Evolutionary conservation across 2,329 filamentous ascomycete genomes (phyloP).

Genomic region (Ophiosphaerella herpotricha): DNA sequence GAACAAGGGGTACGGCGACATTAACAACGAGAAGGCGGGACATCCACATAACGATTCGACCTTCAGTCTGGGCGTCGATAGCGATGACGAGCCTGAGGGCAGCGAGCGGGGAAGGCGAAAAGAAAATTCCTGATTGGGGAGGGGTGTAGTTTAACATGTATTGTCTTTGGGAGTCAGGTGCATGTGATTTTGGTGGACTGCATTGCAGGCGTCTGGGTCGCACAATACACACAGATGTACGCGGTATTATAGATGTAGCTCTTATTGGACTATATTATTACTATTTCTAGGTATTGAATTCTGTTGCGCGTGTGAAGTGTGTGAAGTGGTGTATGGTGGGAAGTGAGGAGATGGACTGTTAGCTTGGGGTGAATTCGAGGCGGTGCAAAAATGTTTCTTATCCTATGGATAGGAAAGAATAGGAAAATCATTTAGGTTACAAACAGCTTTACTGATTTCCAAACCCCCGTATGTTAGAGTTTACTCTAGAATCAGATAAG

Average conservation of each 20-base stretch:
- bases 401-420: too few species aligned
- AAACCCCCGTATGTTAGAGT: too few species aligned
- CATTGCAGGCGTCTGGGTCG: slow-evolving; percentile 16
- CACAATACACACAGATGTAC: background rate
- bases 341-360: too few species aligned
- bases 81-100: slow-evolving; percentile 42
- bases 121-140: slow-evolving; percentile 25
- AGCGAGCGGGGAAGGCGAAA: slow-evolving; percentile 39
- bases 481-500: background rate
- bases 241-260: background rate
- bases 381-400: too few species aligned
- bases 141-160: background rate
- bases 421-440: too few species aligned
- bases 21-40: slow-evolving; percentile 32
- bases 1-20: slow-evolving; percentile 29
- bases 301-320: too few species aligned
- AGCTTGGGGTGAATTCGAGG: too few species aligned
- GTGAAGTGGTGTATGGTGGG: too few species aligned
- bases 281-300: too few species aligned
- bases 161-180: background rate
- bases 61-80: slow-evolving; percentile 56
- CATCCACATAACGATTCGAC: slow-evolving; percentile 44
- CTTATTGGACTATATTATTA: background rate
- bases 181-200: slow-evolving; percentile 3
- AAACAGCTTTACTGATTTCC: too few species aligned